phyloP scores from a whole-genome alignment of 2,329 filamentous ascomycete genomes.

The Gaeumannomyces tritici region DNA sequence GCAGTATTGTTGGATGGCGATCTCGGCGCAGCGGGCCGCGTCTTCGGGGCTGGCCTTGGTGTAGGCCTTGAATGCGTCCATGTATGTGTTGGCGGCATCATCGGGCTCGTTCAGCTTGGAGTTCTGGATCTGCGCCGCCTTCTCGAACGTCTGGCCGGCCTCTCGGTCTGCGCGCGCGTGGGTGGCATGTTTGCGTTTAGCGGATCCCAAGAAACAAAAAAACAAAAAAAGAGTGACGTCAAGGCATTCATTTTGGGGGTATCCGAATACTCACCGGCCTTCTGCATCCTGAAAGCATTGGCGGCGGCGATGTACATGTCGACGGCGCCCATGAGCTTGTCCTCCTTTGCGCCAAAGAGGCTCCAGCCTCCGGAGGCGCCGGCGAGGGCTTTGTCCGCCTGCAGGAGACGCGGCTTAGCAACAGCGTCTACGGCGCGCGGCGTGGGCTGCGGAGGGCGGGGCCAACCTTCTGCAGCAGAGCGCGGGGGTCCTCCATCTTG shows the following conservation, averaged over 20 bases:
- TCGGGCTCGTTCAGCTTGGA: constrained; percentile 81
- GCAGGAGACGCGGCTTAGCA: constrained; percentile 7
- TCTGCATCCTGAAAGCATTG: constrained; percentile 85
- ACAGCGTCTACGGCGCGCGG: not conserved
- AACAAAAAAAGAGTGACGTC: too few species aligned
- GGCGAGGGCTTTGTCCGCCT: constrained; percentile 81
- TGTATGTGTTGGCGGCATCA: constrained; percentile 79
- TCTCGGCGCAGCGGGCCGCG: constrained; percentile 69
- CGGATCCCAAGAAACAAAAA: not conserved
- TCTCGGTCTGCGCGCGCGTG: constrained; percentile 56
- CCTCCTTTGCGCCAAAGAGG: constrained; percentile 76
- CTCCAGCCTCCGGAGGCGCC: constrained; percentile 74
- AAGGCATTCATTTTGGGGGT: too few species aligned
- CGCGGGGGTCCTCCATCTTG: constrained; percentile 57
- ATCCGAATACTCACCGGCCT: constrained; percentile 51
- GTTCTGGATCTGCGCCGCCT: constrained; percentile 71
- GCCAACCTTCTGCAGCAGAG: constrained; percentile 65
- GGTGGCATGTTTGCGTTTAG: not conserved
- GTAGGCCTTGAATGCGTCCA: constrained; percentile 94
- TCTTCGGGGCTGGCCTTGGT: constrained; percentile 75
- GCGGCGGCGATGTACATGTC: constrained; percentile 82
- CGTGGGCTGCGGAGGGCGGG: constrained; percentile 1
- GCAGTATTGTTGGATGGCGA: constrained; percentile 79
- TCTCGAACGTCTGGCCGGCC: constrained; percentile 78
- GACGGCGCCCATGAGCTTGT: constrained; percentile 84